Evolutionary conservation across 2,329 filamentous ascomycete genomes (phyloP).

Genomic region (Paracorniculantispora psalliotae): DNA sequence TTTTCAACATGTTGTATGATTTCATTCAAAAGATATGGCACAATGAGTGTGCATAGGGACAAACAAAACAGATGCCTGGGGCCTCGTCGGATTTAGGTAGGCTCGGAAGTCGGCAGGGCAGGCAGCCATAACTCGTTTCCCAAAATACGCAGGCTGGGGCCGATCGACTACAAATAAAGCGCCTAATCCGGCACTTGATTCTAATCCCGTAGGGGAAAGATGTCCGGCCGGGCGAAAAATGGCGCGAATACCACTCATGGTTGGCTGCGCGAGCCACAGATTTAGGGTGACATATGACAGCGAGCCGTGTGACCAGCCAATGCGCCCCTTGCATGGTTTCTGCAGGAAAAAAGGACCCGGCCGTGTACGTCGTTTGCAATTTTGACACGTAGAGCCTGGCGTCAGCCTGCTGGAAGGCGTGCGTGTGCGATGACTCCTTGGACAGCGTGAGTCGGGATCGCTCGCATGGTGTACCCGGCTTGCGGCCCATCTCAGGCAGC

Average conservation of each 20-base stretch:
- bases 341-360: too few relatives aligned
- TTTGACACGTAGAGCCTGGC: slow-evolving; percentile 9
- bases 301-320: not conserved
- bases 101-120: slow-evolving; percentile 8
- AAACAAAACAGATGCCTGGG: slow-evolving; percentile 7
- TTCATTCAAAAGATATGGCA: not conserved
- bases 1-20: not conserved
- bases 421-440: slow-evolving; percentile 11
- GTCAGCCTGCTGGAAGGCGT: slow-evolving; percentile 5
- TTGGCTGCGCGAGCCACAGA: not conserved
- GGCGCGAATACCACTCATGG: not conserved
- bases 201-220: not conserved
- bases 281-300: not conserved
- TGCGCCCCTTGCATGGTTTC: not conserved
- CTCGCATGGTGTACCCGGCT: slow-evolving; percentile 13
- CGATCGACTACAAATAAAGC: not conserved
- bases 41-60: not conserved
- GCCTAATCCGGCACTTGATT: not conserved
- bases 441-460: slow-evolving; percentile 4
- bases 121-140: not conserved
- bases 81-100: not conserved
- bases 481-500: not conserved
- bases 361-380: not conserved
- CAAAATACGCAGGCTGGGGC: not conserved
- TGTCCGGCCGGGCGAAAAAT: not conserved